Base-by-base conservation (phyloP, 495 filamentous ascomycete genomes). In the Cercophora scortea region DNA sequence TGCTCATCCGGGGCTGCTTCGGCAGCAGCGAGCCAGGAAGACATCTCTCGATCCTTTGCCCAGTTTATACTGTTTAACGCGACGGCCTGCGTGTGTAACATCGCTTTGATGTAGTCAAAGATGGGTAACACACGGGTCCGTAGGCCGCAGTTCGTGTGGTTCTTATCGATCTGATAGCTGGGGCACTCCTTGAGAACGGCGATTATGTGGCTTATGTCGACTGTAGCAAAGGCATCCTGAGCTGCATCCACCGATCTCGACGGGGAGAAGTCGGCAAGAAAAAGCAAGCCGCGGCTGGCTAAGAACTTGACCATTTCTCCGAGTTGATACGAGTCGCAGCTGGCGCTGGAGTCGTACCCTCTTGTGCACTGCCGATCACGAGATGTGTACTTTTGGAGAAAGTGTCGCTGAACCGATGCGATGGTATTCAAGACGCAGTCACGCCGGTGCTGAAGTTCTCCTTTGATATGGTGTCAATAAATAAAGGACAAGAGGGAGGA, bases 231-330 rank as follows among this genome's bases (percentile, higher is more conserved):
- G 36, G 71, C 68, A 15, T 53, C 42, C 0, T 19, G 13, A 5
- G 52, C 44, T 2, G 53, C 19, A 40, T 70, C 60, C 3, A 71
- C 50, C 0, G 69, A 69, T 5, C 25, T 5, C 3, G 43, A 19
- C 0, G 72, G 54, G 0, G 65, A 64, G 47, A 73, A 74, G 57
- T 76, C 72, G 54, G 67, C 76, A 52, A 70, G 76, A 64, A 58
- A 78, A 16, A 68, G 66, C 57, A 72, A 76, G 65, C 57, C 72
- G 65, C 62, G 82, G 47, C 77, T 72, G 5, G 75, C 61, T 25
- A 95, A 83, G 64, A 94, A 95, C 39, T 87, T 85, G 54, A 88
- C 68, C 75, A 90, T 89, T 68, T 94, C 87, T 13, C 90, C 90
- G 0, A 94, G 76, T 59, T 95, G 88, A 64, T 88, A 95, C 6